Evolutionary conservation across 2,329 filamentous ascomycete species (phyloP).

Genomic region (Penicillium corylophilum): DNA sequence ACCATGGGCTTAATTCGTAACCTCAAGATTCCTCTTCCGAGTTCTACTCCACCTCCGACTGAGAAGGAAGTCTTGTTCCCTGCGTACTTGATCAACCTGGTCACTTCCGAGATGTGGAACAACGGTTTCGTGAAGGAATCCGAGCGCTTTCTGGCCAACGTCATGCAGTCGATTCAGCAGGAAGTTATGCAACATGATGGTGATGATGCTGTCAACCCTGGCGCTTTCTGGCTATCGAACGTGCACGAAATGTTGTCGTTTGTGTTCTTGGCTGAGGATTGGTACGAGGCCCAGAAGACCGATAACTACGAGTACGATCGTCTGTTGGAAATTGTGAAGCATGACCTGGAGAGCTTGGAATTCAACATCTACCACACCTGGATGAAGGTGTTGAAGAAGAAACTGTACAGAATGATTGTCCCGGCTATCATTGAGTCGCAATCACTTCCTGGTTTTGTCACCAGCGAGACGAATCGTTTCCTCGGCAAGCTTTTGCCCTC

Average conservation of each 20-base stretch:
- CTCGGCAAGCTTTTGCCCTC: slow-evolving; percentile 92
- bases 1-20: slow-evolving; percentile 94
- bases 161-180: slow-evolving; percentile 99
- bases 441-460: slow-evolving; percentile 95
- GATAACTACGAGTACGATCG: slow-evolving; percentile 99
- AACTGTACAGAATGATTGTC: slow-evolving; percentile 99
- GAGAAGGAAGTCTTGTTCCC: slow-evolving; percentile 99
- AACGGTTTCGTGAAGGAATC: slow-evolving; percentile 99
- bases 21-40: slow-evolving; percentile 90
- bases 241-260: slow-evolving; percentile 99
- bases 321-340: slow-evolving; percentile 96
- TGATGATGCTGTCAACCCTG: slow-evolving; percentile 94
- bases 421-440: slow-evolving; percentile 99
- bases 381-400: slow-evolving; percentile 99
- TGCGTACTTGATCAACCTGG: slow-evolving; percentile 96
- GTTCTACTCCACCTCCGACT: slow-evolving; percentile 81
- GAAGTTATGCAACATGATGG: slow-evolving; percentile 99
- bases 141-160: slow-evolving; percentile 95
- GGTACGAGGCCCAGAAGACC: slow-evolving; percentile 99
- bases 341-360: slow-evolving; percentile 94
- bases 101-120: slow-evolving; percentile 99
- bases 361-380: slow-evolving; percentile 99
- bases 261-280: slow-evolving; percentile 97
- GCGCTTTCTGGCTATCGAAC: slow-evolving; percentile 98
- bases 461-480: slow-evolving; percentile 97